These are phyloP conservation scores for Populus tomentosa DNA, from an alignment of 441 rosid species.

Conservation along the genomic window DNA sequence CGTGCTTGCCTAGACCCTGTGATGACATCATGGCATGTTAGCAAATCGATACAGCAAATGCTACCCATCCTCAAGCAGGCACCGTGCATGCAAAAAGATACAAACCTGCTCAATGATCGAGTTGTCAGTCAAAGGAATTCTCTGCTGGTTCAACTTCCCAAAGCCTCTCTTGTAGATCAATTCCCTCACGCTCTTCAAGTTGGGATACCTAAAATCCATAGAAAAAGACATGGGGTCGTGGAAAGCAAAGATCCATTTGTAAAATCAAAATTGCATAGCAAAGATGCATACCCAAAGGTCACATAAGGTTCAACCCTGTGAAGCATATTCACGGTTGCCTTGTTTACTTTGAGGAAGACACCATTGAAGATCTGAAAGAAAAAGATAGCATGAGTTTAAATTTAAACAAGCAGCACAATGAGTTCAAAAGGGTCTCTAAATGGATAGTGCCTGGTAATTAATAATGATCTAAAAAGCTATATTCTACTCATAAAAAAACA, in stretches of 20 bases:
- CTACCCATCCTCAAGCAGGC: background rate
- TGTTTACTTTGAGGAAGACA: conserved; percentile 78
- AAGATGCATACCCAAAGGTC: conserved; percentile 59
- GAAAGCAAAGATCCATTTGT: background rate
- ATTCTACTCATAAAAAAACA: background rate
- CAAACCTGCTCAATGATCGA: conserved; percentile 59
- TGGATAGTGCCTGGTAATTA: background rate
- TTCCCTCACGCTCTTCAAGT: conserved; percentile 69
- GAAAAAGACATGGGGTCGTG: background rate
- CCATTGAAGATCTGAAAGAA: conserved; percentile 58
- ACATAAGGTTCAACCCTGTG: conserved; percentile 84
- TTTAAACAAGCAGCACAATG: background rate
- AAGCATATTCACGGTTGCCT: conserved; percentile 81
- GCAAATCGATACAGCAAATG: background rate
- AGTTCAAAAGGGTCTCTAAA: background rate
- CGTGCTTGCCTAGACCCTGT: conserved; percentile 54
- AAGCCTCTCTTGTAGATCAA: conserved; percentile 72
- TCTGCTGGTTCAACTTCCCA: conserved; percentile 67
- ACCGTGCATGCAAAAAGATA: background rate
- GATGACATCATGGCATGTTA: background rate
- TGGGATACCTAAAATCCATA: conserved; percentile 46
- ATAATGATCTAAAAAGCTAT: too few species aligned
- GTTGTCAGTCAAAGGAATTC: conserved; percentile 68
- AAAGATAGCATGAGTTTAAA: background rate
- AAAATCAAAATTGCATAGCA: background rate